These are phyloP conservation scores for Berberis thunbergii DNA, from an alignment of 164 flowering plant genomes.

Conservation along the genomic window DNA sequence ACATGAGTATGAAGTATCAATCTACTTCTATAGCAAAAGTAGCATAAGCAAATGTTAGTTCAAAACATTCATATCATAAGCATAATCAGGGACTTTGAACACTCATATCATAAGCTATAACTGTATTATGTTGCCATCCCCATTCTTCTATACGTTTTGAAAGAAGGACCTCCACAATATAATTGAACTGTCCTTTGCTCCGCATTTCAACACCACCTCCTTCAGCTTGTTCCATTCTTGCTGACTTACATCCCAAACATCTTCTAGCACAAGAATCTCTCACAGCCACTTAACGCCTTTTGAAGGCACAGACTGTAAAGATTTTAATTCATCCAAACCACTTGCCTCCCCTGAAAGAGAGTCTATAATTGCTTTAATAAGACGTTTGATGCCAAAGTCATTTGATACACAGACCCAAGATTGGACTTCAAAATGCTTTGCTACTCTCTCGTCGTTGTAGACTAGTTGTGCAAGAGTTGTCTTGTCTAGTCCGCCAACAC, in stretches of 20 bases:
- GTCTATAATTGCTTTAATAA: not conserved
- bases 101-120: too few species aligned
- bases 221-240: not conserved
- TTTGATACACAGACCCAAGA: not conserved
- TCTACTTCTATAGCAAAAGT: too few species aligned
- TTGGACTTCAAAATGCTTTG: not conserved
- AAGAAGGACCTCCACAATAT: not conserved
- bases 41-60: too few species aligned
- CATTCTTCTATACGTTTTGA: too few species aligned
- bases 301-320: not conserved
- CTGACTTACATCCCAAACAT: not conserved
- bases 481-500: conserved; percentile 7
- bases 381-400: not conserved
- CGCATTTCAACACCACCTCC: not conserved
- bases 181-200: conserved; percentile 1
- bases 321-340: not conserved
- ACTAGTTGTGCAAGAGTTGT: conserved; percentile 5
- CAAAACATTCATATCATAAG: too few species aligned
- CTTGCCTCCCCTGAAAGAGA: not conserved
- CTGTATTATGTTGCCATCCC: too few species aligned
- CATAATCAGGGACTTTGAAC: too few species aligned
- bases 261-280: conserved; percentile 2
- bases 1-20: too few species aligned
- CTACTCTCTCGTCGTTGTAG: not conserved
- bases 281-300: not conserved